Evolutionary conservation across 1,284 basidiomycete species (phyloP), one percentile per base, ranked within the genome.

Genomic region (Cerioporus squamosus): DNA sequence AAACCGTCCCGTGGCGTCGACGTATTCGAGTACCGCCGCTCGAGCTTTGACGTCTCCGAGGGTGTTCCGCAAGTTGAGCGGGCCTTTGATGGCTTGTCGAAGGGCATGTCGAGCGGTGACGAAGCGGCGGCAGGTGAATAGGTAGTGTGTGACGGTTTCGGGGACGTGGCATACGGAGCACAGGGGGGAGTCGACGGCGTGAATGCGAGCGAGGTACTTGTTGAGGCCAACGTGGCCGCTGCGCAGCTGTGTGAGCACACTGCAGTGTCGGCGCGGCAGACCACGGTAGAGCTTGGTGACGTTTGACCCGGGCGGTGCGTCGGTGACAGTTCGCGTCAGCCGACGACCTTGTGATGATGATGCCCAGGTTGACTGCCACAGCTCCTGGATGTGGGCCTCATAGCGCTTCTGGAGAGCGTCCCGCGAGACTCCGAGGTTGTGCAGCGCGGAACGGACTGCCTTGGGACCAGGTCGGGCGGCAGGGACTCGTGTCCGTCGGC

Each of bases 211-310:
- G 5, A 55, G 53, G 53, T 43, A 55, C 14, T 26, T 10, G 40
- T 55, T 48, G 12, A 55, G 47, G 18, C 45, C 53, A 23, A 55
- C 17, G 33, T 55, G 53, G 20, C 53, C 47, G 36, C 53, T 49
- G 29, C 53, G 47, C 5, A 55, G 31, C 20, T 55, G 53, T 1
- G 47, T 33, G 12, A 55, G 46, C 18, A 55, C 31, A 26, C 53
- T 55, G 26, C 46, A 49, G 46, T 55, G 53, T 20, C 36, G 29
- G 14, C 46, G 39, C 8, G 45, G 23, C 8, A 54, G 45, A n/a
- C 26, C 45, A 5, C 39, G 44, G 46, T 31, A 55, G 5, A 42
- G 18, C 40, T 29, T 18, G 46, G 43, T 36, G 6, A 31, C 47
- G 6, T 3, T n/a, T 5, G n/a, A 12, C 23, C 53, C 29, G 20